A percentile compares a stretch with the other conserved stretches of the same genome.
Conservation (phyloP, 1,284 basidiomycete species). For the Grifola frondosa region DNA sequence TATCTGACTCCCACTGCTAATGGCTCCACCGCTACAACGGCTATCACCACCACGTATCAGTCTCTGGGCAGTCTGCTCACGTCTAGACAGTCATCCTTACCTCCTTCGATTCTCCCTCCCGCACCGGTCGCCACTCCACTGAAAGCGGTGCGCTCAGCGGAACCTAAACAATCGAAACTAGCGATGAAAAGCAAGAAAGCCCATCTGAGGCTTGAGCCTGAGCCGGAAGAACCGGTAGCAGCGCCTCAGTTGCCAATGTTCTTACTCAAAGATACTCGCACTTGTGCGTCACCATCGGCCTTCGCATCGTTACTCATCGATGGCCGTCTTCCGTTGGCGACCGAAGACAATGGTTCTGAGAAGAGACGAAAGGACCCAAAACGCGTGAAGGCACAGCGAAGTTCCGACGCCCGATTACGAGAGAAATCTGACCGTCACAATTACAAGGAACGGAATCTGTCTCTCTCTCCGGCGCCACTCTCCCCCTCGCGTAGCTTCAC, state of each 20-base stretch:
- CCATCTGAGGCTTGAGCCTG: constrained; percentile 34
- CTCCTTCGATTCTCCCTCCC: constrained; percentile 19
- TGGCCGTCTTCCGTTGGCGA: constrained; percentile 41
- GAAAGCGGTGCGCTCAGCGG: constrained; percentile 6
- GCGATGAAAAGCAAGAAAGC: constrained; percentile 62
- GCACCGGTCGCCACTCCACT: constrained; percentile 6
- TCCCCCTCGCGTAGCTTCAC: constrained; percentile 48
- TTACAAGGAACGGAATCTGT: constrained; percentile 16
- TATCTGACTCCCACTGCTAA: constrained; percentile 75
- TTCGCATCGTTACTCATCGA: constrained; percentile 72
- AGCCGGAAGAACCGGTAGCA: constrained; percentile 31
- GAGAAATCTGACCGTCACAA: constrained; percentile 7
- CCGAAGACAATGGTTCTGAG: constrained; percentile 37
- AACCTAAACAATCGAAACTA: constrained; percentile 58
- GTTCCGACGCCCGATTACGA: no score
- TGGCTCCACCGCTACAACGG: constrained; percentile 71
- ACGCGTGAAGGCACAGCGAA: constrained; percentile 15
- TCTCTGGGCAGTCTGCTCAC: constrained; percentile 50
- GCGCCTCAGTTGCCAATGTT: constrained; percentile 50
- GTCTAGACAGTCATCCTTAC: constrained; percentile 23
- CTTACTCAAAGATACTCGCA: constrained; percentile 43
- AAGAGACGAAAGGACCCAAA: constrained; percentile 13
- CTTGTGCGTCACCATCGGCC: constrained; percentile 70
- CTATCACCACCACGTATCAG: constrained; percentile 76
- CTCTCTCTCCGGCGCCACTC: constrained; percentile 29